Evolutionary conservation across 1,139 yeast species (phyloP).

Genomic region (Nakaseomyces nivariensis): DNA sequence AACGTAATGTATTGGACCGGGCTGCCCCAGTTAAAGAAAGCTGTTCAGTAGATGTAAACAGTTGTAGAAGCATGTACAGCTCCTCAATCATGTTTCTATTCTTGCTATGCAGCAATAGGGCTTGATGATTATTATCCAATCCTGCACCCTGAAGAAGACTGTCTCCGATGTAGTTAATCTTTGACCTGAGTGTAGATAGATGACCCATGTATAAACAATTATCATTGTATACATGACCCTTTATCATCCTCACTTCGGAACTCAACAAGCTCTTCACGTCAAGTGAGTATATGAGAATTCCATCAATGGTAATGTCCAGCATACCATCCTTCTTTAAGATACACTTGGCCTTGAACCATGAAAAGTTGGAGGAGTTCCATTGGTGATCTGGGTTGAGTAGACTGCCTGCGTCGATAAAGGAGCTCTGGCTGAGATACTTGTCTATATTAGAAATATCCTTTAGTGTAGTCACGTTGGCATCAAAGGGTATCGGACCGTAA

Average conservation of each 20-base stretch:
- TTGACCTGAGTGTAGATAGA: slow-evolving; percentile 40
- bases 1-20: slow-evolving; percentile 32
- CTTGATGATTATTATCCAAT: neutral
- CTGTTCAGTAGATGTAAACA: slow-evolving; percentile 55
- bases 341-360: slow-evolving; percentile 75
- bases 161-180: neutral
- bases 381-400: slow-evolving; percentile 1
- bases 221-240: slow-evolving; percentile 52
- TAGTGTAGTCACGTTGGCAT: slow-evolving; percentile 1
- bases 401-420: slow-evolving; percentile 9
- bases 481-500: slow-evolving; percentile 2
- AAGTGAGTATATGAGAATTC: slow-evolving; percentile 52
- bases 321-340: slow-evolving; percentile 58
- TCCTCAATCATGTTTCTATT: neutral
- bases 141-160: neutral
- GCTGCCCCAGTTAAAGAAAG: slow-evolving; percentile 23
- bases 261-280: slow-evolving; percentile 47
- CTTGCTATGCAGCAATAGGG: slow-evolving; percentile 1
- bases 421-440: slow-evolving; percentile 3
- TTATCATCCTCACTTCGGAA: slow-evolving; percentile 61
- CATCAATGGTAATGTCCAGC: slow-evolving; percentile 56
- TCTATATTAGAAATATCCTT: neutral
- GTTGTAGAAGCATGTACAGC: slow-evolving; percentile 32
- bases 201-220: slow-evolving; percentile 53
- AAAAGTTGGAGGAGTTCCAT: slow-evolving; percentile 22